Percentiles rank a stretch among this genome's conserved stretches.
These are phyloP conservation scores for Rhizopogon parksii DNA, from an alignment of 1,284 basidiomycete species.

Conservation along the genomic window DNA sequence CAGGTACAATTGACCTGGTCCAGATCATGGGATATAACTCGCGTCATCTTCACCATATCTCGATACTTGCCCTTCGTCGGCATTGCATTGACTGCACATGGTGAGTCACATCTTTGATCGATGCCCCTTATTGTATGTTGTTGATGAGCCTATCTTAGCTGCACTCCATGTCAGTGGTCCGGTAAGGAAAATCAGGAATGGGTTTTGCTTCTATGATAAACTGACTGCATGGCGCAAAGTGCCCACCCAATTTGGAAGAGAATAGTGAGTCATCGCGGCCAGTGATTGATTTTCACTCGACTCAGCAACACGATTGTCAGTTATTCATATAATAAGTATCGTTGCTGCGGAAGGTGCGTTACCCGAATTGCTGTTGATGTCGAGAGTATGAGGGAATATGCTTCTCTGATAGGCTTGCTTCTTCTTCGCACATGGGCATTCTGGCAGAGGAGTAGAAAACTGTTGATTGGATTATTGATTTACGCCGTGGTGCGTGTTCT, in stretches of 20 bases:
- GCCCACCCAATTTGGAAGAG: background rate
- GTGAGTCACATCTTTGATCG: slow-evolving; percentile 4
- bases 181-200: background rate
- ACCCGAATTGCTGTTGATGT: background rate
- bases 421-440: slow-evolving; percentile 19
- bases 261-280: slow-evolving; percentile 4
- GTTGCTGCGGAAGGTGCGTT: slow-evolving; percentile 14
- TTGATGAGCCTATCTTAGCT: slow-evolving; percentile 7
- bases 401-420: slow-evolving; percentile 13
- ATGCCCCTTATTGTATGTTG: background rate
- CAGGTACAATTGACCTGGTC: slow-evolving; percentile 17
- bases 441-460: slow-evolving; percentile 12
- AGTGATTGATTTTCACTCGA: background rate
- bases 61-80: slow-evolving; percentile 19
- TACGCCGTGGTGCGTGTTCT: background rate
- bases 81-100: slow-evolving; percentile 10
- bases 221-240: slow-evolving; percentile 7
- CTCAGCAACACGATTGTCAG: slow-evolving; percentile 1
- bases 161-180: slow-evolving; percentile 7
- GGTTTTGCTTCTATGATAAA: background rate
- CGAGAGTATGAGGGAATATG: background rate
- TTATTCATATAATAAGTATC: slow-evolving; percentile 14
- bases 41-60: slow-evolving; percentile 12
- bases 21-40: slow-evolving; percentile 13
- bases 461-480: slow-evolving; percentile 11